These are phyloP conservation scores for Russula sp. DNA, from an alignment of 768 basidiomycete genomes.

Conservation along the genomic window DNA sequence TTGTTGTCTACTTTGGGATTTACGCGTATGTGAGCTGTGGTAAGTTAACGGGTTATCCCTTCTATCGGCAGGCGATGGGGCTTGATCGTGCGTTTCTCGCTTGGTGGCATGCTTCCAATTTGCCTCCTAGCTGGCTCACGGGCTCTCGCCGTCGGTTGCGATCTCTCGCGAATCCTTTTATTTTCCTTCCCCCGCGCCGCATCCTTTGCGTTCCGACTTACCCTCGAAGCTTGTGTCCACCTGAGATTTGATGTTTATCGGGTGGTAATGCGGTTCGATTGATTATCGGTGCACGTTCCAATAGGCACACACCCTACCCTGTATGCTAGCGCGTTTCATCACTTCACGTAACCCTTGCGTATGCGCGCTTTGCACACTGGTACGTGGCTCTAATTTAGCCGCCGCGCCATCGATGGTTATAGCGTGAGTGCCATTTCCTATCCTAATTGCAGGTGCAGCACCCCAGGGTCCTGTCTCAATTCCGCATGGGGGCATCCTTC, in stretches of 20 bases:
- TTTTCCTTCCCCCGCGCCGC: not conserved
- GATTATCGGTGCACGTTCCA: not conserved
- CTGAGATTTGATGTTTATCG: constrained; percentile 11
- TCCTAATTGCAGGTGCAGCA: not conserved
- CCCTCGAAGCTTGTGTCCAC: not conserved
- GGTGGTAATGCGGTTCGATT: not conserved
- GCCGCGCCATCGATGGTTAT: constrained; percentile 14
- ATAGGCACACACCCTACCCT: not conserved
- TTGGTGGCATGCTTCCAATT: not conserved
- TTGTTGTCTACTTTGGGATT: not conserved
- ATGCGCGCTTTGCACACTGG: not conserved
- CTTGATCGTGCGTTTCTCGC: constrained; percentile 1
- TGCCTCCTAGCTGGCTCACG: not conserved
- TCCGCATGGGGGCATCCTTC: not conserved
- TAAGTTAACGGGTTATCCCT: not conserved
- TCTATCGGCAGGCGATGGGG: not conserved
- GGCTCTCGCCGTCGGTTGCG: not conserved
- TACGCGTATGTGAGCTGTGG: constrained; percentile 1
- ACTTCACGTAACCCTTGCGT: not conserved
- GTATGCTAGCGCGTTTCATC: not conserved
- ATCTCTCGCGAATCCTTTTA: not conserved
- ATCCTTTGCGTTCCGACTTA: not conserved
- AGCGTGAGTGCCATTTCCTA: not conserved
- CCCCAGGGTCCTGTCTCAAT: not conserved
- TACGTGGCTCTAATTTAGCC: constrained; percentile 3